Conservation (phyloP, 805 yeast genomes). For the Wickerhamomyces rabaulensis region DNA sequence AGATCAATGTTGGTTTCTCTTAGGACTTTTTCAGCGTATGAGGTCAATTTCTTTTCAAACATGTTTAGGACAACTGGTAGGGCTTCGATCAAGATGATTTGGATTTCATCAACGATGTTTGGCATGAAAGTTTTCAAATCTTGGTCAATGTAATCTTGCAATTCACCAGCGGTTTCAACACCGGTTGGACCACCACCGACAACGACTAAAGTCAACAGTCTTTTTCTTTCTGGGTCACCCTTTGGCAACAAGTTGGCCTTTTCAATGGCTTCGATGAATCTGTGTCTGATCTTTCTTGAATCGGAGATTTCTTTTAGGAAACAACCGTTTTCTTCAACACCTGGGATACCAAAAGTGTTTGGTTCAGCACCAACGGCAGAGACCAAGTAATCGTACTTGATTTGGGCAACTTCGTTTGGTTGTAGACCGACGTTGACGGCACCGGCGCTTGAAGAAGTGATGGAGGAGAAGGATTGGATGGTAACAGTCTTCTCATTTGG, state of each 20-base stretch:
- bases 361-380: slow-evolving; percentile 94
- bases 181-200: slow-evolving; percentile 99
- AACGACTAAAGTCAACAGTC: slow-evolving; percentile 80
- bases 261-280: slow-evolving; percentile 82
- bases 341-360: slow-evolving; percentile 90
- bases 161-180: slow-evolving; percentile 94
- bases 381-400: slow-evolving; percentile 76
- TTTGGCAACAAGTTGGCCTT: slow-evolving; percentile 81
- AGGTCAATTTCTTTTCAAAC: slow-evolving; percentile 39
- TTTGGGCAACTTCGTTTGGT: slow-evolving; percentile 37
- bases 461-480: slow-evolving; percentile 39
- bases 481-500: slow-evolving; percentile 65
- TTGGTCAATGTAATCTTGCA: slow-evolving; percentile 91
- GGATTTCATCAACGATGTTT: slow-evolving; percentile 75
- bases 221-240: slow-evolving; percentile 74
- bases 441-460: slow-evolving; percentile 21
- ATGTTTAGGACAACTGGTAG: slow-evolving; percentile 74
- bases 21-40: slow-evolving; percentile 38
- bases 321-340: slow-evolving; percentile 77
- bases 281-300: slow-evolving; percentile 74
- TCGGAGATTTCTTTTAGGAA: slow-evolving; percentile 88
- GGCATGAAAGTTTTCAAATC: slow-evolving; percentile 88
- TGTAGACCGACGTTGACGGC: slow-evolving; percentile 9
- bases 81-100: slow-evolving; percentile 85
- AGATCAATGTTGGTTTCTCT: slow-evolving; percentile 59